phyloP scores from a whole-genome alignment of 768 basidiomycete species.

The Naganishia onofrii region DNA sequence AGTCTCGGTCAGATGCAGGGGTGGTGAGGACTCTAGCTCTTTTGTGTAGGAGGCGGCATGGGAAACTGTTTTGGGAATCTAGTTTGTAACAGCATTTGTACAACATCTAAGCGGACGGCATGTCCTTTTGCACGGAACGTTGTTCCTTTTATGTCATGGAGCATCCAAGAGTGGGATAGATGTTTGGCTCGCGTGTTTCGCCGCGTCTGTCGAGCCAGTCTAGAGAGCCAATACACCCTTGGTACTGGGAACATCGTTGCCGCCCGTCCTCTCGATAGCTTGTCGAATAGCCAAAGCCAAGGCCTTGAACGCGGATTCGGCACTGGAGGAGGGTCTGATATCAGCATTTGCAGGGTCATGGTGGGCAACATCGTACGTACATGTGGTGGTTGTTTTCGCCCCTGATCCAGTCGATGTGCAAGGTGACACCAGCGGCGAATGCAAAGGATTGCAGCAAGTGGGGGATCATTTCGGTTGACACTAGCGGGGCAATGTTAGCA shows the following conservation, averaged over 20 bases:
- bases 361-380: conserved; percentile 54
- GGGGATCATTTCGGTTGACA: conserved; percentile 88
- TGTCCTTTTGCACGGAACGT: neutral
- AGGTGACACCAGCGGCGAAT: conserved; percentile 87
- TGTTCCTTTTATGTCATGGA: neutral
- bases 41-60: neutral
- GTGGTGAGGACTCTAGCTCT: neutral
- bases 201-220: neutral
- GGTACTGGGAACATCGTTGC: conserved; percentile 88
- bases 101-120: conserved; percentile 8
- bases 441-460: conserved; percentile 97
- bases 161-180: neutral
- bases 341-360: neutral
- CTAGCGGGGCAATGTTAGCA: conserved; percentile 30
- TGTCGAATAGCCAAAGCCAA: conserved; percentile 90
- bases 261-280: conserved; percentile 86
- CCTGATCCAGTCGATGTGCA: conserved; percentile 89
- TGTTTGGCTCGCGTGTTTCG: neutral
- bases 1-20: conserved; percentile 17
- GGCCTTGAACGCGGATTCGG: conserved; percentile 98
- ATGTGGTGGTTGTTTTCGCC: conserved; percentile 98
- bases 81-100: conserved; percentile 8
- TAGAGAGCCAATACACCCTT: conserved; percentile 76
- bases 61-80: neutral
- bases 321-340: conserved; percentile 56